Percentiles rank a stretch among this genome's conserved stretches.
Conservation (phyloP, 176 grass and related monocot genomes). For the Otatea glauca region DNA sequence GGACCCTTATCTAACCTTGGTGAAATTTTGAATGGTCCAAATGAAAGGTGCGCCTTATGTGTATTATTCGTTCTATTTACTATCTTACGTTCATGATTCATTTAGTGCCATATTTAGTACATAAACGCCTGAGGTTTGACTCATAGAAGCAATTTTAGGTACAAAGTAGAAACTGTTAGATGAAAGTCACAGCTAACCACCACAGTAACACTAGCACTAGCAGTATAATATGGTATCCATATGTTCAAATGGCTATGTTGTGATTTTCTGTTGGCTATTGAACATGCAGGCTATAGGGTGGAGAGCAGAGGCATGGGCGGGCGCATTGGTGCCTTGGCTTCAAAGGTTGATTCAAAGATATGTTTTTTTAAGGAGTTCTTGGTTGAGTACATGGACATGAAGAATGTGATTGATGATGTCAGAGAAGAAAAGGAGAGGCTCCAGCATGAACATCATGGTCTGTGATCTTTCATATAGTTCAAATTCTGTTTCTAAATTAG, state of each 20-base stretch:
- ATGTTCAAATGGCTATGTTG: neutral
- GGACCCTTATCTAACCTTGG: neutral
- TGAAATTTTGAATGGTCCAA: constrained; percentile 28
- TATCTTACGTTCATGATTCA: neutral
- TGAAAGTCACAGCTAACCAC: neutral
- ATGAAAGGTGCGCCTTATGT: neutral
- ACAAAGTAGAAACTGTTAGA: neutral
- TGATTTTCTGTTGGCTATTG: constrained; percentile 2
- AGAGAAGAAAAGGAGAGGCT: constrained; percentile 26
- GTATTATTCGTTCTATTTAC: neutral
- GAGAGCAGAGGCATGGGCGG: neutral
- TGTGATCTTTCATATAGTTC: neutral
- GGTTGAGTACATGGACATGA: constrained; percentile 26
- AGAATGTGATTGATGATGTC: neutral
- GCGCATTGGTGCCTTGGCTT: constrained; percentile 2
- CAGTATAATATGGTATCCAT: neutral
- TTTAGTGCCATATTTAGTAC: neutral
- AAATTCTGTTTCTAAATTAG: neutral
- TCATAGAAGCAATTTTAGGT: too few species aligned
- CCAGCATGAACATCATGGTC: constrained; percentile 22
- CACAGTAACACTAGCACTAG: neutral
- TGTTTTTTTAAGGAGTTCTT: neutral
- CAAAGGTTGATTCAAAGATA: constrained; percentile 36
- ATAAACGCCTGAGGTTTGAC: too few species aligned
- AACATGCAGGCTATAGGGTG: constrained; percentile 20